These are phyloP conservation scores for Trichoderma sp. DNA, from an alignment of 2,329 filamentous ascomycete species.

Conservation along the genomic window DNA sequence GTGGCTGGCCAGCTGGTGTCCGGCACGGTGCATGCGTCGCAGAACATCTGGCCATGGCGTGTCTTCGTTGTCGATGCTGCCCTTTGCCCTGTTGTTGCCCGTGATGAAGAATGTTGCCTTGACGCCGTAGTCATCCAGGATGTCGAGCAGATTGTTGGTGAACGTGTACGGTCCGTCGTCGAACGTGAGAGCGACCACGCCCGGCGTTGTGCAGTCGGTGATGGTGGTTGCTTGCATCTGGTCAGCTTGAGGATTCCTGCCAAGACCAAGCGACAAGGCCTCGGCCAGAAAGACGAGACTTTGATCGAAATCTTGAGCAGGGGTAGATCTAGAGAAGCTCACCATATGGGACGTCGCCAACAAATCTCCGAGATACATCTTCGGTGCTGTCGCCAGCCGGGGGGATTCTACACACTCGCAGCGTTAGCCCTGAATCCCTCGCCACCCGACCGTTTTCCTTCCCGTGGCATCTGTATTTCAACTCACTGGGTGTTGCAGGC, in stretches of 20 bases:
- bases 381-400: conserved; percentile 41
- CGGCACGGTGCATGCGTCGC: conserved; percentile 45
- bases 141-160: conserved; percentile 47
- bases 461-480: background rate
- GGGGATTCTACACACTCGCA: conserved; percentile 34
- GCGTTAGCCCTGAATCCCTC: background rate
- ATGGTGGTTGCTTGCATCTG: conserved; percentile 38
- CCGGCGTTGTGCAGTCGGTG: conserved; percentile 42
- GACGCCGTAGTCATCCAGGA: conserved; percentile 38
- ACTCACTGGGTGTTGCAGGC: conserved; percentile 48
- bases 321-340: conserved; percentile 26
- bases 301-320: too few relatives aligned
- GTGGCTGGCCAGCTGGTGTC: conserved; percentile 52
- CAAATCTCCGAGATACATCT: conserved; percentile 36
- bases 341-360: conserved; percentile 46
- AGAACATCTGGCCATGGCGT: conserved; percentile 44
- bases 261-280: too few relatives aligned
- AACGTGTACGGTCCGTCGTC: conserved; percentile 51
- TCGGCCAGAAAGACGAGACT: too few relatives aligned
- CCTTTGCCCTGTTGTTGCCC: conserved; percentile 47
- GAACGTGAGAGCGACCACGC: conserved; percentile 49
- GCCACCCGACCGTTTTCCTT: background rate
- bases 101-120: conserved; percentile 49
- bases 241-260: background rate
- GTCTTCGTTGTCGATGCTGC: conserved; percentile 44